Conservation (phyloP, 169 alveolate genomes). For the Plasmodium coatneyi region DNA sequence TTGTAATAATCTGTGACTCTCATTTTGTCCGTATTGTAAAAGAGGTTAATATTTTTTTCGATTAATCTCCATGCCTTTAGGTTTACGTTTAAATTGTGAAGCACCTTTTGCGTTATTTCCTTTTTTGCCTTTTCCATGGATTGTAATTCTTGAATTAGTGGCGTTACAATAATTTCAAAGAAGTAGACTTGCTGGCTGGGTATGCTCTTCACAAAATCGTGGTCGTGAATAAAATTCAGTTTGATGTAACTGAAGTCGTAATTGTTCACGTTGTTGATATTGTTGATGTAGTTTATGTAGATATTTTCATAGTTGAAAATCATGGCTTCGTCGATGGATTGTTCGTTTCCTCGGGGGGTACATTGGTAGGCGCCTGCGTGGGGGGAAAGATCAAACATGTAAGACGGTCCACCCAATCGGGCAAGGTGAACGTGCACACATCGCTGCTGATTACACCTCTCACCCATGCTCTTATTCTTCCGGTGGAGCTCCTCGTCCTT, state of each 20-base stretch:
- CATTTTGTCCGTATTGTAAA: slow-evolving; percentile 74
- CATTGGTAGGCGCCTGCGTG: slow-evolving; percentile 3
- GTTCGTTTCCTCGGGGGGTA: slow-evolving; percentile 17
- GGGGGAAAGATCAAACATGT: neutral
- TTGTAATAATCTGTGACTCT: slow-evolving; percentile 70
- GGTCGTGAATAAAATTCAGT: slow-evolving; percentile 56
- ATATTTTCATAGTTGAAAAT: slow-evolving; percentile 64
- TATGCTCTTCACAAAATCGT: slow-evolving; percentile 71
- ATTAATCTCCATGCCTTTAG: slow-evolving; percentile 61
- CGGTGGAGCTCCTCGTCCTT: slow-evolving; percentile 79
- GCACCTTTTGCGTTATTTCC: slow-evolving; percentile 56
- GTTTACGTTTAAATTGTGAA: slow-evolving; percentile 60
- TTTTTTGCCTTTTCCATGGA: slow-evolving; percentile 58
- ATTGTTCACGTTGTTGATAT: slow-evolving; percentile 40
- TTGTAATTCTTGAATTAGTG: slow-evolving; percentile 65
- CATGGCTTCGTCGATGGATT: slow-evolving; percentile 39
- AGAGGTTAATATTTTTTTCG: slow-evolving; percentile 67
- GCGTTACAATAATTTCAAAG: slow-evolving; percentile 73
- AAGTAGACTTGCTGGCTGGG: slow-evolving; percentile 66
- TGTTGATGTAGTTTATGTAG: slow-evolving; percentile 58
- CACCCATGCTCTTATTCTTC: slow-evolving; percentile 58
- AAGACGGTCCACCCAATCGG: neutral
- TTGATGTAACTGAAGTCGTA: slow-evolving; percentile 68
- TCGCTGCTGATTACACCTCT: neutral
- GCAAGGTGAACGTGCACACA: neutral